Conservation (phyloP, 331 rosid species). For the Acacia concinna region DNA sequence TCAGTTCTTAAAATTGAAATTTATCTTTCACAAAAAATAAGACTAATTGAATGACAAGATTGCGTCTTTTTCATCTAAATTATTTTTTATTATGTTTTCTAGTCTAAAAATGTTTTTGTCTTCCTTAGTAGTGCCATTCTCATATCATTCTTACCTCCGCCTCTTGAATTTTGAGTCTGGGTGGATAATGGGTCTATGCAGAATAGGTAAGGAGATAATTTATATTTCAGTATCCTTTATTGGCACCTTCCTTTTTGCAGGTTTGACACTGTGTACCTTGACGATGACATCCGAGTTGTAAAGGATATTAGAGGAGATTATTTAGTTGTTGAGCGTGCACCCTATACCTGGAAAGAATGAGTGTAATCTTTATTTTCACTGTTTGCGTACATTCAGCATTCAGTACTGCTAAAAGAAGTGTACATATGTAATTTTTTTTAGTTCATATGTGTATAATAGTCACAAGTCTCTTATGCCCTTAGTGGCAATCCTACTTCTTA, state of each 20-base stretch:
- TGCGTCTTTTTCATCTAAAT: background rate
- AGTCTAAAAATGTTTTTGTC: background rate
- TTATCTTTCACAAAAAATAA: no score
- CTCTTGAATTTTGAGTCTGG: background rate
- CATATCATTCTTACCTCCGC: background rate
- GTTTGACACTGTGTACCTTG: slow-evolving; percentile 73
- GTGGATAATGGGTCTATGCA: background rate
- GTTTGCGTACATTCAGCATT: background rate
- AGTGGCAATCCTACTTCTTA: background rate
- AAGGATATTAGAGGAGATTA: slow-evolving; percentile 77
- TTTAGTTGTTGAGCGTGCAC: slow-evolving; percentile 69
- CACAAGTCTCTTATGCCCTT: background rate
- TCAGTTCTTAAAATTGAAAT: background rate
- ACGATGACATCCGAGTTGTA: slow-evolving; percentile 61
- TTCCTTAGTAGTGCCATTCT: background rate
- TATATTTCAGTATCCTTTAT: background rate
- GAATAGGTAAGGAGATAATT: background rate
- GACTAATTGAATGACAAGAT: background rate
- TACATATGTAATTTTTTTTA: background rate
- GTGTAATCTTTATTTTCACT: slow-evolving; percentile 6
- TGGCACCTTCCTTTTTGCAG: slow-evolving; percentile 39
- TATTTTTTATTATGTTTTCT: background rate
- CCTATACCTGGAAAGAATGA: slow-evolving; percentile 71
- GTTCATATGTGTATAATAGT: background rate
- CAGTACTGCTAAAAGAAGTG: background rate